Evolutionary conservation across 805 yeast genomes (phyloP).

Genomic region (Pichia ethanolica): DNA sequence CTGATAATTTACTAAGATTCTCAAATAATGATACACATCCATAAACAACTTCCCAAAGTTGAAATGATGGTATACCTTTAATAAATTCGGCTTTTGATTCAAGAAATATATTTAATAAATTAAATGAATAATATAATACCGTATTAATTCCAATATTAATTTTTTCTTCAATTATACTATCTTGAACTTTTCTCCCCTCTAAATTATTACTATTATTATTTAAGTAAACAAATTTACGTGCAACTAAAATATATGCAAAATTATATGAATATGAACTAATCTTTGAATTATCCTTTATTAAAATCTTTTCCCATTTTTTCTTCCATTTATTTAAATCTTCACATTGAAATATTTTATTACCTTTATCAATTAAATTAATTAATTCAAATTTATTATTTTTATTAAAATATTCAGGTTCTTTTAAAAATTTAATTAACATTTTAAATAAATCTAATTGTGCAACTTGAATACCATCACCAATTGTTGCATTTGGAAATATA

Average conservation of each 20-base stretch:
- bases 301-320: constrained; percentile 36
- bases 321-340: constrained; percentile 40
- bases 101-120: constrained; percentile 38
- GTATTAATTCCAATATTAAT: constrained; percentile 23
- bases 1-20: constrained; percentile 32
- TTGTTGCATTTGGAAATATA: constrained; percentile 41
- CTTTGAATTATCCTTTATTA: constrained; percentile 42
- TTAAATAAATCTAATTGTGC: constrained; percentile 40
- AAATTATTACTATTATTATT: neutral
- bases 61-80: constrained; percentile 48
- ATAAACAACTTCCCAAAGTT: constrained; percentile 46
- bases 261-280: constrained; percentile 41
- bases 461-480: constrained; percentile 49
- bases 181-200: too few relatives aligned
- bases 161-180: neutral
- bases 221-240: constrained; percentile 28
- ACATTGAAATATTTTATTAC: constrained; percentile 19
- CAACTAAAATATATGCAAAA: constrained; percentile 37
- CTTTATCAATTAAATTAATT: neutral
- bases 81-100: constrained; percentile 38
- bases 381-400: constrained; percentile 3
- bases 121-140: constrained; percentile 37
- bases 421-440: constrained; percentile 15
- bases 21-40: constrained; percentile 48
- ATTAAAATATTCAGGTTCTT: constrained; percentile 1